Evolutionary conservation across 495 filamentous ascomycete genomes (phyloP).

Genomic region (Lasiosphaeria ovina): DNA sequence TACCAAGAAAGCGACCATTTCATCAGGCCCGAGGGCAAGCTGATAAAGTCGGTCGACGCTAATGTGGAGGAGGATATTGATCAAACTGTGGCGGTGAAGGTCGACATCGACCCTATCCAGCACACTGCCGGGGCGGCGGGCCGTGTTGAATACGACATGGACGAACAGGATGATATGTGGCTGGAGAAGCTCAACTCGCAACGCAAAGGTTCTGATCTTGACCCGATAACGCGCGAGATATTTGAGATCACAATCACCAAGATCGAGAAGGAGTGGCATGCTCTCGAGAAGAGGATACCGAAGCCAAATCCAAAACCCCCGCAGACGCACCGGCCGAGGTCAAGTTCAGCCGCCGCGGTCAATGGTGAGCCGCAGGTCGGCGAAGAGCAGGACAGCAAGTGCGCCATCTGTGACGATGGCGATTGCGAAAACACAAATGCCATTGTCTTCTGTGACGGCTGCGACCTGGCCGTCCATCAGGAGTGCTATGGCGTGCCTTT

Average conservation of each 20-base stretch:
- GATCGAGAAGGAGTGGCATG: conserved; percentile 98
- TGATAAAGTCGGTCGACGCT: conserved; percentile 74
- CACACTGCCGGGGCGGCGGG: conserved; percentile 51
- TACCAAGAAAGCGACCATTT: conserved; percentile 94
- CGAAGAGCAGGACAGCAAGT: conserved; percentile 96
- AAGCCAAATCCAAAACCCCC: conserved; percentile 95
- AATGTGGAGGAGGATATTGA: conserved; percentile 84
- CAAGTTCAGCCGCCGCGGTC: conserved; percentile 86
- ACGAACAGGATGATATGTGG: conserved; percentile 98
- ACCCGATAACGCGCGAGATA: conserved; percentile 82
- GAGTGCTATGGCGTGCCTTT: conserved; percentile 99
- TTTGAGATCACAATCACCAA: conserved; percentile 98
- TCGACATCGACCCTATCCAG: conserved; percentile 57
- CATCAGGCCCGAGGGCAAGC: conserved; percentile 67
- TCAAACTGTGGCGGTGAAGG: conserved; percentile 52
- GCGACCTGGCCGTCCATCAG: conserved; percentile 95
- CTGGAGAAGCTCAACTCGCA: conserved; percentile 77
- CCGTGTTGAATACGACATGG: conserved; percentile 98
- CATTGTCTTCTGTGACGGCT: conserved; percentile 98
- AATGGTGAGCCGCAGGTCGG: conserved; percentile 85
- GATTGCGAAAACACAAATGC: conserved; percentile 99
- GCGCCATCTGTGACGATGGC: conserved; percentile 95
- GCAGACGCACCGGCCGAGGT: conserved; percentile 84
- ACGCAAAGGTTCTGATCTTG: conserved; percentile 67
- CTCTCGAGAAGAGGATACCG: conserved; percentile 91